Evolutionary conservation across 2,329 filamentous ascomycete genomes (phyloP).

Genomic region (Westerdykella aurantiaca): DNA sequence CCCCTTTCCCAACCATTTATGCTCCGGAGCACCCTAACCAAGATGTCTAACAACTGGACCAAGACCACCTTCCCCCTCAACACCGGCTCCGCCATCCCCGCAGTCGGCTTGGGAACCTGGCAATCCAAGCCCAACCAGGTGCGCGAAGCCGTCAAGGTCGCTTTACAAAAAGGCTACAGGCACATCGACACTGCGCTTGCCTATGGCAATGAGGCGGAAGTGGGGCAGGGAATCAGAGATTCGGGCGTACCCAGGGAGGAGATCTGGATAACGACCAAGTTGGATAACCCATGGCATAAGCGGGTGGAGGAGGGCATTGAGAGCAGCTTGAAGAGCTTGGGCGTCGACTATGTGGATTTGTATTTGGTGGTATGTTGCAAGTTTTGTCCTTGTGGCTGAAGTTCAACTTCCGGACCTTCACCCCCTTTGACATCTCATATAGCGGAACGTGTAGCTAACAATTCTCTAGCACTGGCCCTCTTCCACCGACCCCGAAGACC

Average conservation of each 20-base stretch:
- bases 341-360: conserved; percentile 62
- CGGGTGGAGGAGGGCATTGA: conserved; percentile 55
- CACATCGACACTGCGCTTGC: conserved; percentile 72
- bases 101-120: conserved; percentile 72
- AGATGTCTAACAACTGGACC: conserved; percentile 32
- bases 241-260: conserved; percentile 59
- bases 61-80: conserved; percentile 48
- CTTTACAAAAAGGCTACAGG: conserved; percentile 63
- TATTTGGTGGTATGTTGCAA: conserved; percentile 51
- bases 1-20: conserved; percentile 6
- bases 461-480: conserved; percentile 52
- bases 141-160: conserved; percentile 63
- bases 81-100: conserved; percentile 70
- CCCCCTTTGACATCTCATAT: background rate
- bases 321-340: conserved; percentile 57
- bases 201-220: conserved; percentile 72
- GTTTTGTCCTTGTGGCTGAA: conserved; percentile 31
- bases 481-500: conserved; percentile 56
- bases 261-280: conserved; percentile 76
- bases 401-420: conserved; percentile 6
- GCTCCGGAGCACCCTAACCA: conserved; percentile 20
- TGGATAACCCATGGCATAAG: conserved; percentile 70
- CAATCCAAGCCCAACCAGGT: conserved; percentile 67
- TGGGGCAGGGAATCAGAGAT: conserved; percentile 65
- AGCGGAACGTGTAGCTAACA: background rate